These are phyloP conservation scores for Thuja plicata DNA, from an alignment of 83 land plant genomes.

Conservation along the genomic window DNA sequence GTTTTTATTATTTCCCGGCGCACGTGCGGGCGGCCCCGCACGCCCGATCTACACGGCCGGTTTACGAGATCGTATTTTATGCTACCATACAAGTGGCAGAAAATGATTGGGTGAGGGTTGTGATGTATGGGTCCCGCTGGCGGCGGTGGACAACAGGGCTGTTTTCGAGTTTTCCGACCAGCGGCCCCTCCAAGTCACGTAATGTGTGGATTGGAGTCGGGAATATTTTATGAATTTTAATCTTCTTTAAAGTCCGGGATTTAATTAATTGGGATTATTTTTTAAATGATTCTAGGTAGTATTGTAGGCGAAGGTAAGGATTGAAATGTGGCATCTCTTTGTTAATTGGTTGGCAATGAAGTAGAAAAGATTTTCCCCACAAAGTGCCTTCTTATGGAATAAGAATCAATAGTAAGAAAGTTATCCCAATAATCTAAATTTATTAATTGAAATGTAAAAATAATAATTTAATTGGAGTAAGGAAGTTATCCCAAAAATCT, in stretches of 20 bases:
- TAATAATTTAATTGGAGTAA: too few relatives aligned
- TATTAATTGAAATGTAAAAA: too few relatives aligned
- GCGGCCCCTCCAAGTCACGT: background rate
- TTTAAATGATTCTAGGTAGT: background rate
- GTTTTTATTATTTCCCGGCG: constrained; percentile 1
- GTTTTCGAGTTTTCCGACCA: constrained; percentile 4
- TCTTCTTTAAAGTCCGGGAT: background rate
- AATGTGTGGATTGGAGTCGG: background rate
- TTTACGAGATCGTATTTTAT: background rate
- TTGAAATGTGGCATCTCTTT: background rate
- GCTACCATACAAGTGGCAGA: background rate
- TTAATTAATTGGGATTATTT: background rate
- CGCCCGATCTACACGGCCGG: constrained; percentile 11
- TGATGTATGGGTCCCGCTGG: background rate
- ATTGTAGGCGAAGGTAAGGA: background rate
- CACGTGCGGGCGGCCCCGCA: constrained; percentile 10
- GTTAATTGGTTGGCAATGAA: background rate
- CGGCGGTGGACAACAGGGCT: background rate
- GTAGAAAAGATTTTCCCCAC: background rate
- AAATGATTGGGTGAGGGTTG: background rate
- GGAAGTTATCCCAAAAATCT: too few relatives aligned
- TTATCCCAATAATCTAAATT: too few relatives aligned
- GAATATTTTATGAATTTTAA: background rate
- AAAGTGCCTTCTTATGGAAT: too few relatives aligned
- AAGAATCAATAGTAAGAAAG: too few relatives aligned